Base-by-base conservation (phyloP, 768 basidiomycete species). In the Mycena rosella region DNA sequence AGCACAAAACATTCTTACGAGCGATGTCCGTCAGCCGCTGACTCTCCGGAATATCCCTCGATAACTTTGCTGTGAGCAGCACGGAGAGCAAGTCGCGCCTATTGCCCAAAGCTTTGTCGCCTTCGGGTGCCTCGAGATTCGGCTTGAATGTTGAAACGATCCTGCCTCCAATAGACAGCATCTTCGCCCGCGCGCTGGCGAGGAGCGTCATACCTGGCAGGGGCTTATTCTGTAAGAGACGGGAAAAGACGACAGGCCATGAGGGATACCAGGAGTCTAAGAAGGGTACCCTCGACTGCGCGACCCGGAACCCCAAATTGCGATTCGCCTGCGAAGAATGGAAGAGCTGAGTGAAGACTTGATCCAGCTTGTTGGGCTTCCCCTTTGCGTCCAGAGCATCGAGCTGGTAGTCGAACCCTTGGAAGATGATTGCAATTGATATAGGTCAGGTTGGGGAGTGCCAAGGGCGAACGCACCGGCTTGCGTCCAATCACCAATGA, bases 61-160 rank as follows among this genome's bases (percentile, higher is more conserved):
- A 83, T 79, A 86, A 78, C 70, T 88, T 89, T 7, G 86, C 86
- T 57, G 77, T 80, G 60, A 88, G 78, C 13, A 88, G 76, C 18
- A 85, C 67, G 15, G 81, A 82, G 27, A 88, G 72, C 6, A 88
- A 65, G 74, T 88, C 87, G 2, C 84, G 80, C 14, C 81, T 81
- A 0, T 68, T 70, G 11, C n/a, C 42, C 8, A 55, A 49, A 18
- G 26, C 42, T 30, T 72, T 56, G 20, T 63, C 66, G 24, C 66
- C 69, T n/a, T 54, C 61, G 3, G 17, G 3, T 3, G 30, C 49
- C 36, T 64, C 45, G 15, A 74, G 78, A 13, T 68, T 55, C 8
- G 22, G 42, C 68, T 86, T 87, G 70, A 82, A 85, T 29, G 81
- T 74, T 5, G 55, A 27, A 2, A 84, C 58, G 13, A 86, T 74